A percentile compares a stretch with the other conserved stretches of the same genome.
Evolutionary conservation across 2,329 filamentous ascomycete genomes (phyloP).

Genomic region (Nigrograna mackinnonii): DNA sequence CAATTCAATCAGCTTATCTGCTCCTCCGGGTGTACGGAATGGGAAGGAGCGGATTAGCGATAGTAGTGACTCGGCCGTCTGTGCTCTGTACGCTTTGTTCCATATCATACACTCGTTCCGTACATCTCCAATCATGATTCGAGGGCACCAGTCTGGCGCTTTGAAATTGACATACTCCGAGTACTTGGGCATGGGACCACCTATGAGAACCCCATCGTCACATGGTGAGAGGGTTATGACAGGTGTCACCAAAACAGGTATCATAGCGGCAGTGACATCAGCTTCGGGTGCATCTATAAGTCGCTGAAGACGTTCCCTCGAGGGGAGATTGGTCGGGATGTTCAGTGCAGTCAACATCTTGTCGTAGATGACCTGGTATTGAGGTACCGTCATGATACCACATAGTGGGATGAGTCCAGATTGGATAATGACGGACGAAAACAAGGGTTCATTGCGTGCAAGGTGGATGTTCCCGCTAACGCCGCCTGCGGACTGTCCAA

Average conservation of each 20-base stretch:
- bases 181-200: neutral
- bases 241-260: neutral
- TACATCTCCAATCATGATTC: neutral
- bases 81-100: neutral
- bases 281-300: neutral
- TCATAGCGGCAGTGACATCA: neutral
- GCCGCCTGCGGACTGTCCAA: neutral
- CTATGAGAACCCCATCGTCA: neutral
- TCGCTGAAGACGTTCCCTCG: neutral
- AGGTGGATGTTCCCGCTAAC: neutral
- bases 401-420: neutral
- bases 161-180: neutral
- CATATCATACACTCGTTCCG: neutral
- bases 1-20: slow-evolving; percentile 2
- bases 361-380: neutral
- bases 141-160: neutral
- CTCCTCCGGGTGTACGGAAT: neutral
- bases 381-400: neutral
- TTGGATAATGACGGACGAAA: neutral
- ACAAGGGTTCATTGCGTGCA: neutral
- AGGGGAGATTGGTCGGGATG: neutral
- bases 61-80: neutral
- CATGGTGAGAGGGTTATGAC: neutral
- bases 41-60: neutral
- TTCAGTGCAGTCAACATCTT: neutral